Evolutionary conservation across 371 early-diverging fungal species (phyloP), one percentile per base, ranked within the genome.

Genomic region (Syncephalastrum sp.): DNA sequence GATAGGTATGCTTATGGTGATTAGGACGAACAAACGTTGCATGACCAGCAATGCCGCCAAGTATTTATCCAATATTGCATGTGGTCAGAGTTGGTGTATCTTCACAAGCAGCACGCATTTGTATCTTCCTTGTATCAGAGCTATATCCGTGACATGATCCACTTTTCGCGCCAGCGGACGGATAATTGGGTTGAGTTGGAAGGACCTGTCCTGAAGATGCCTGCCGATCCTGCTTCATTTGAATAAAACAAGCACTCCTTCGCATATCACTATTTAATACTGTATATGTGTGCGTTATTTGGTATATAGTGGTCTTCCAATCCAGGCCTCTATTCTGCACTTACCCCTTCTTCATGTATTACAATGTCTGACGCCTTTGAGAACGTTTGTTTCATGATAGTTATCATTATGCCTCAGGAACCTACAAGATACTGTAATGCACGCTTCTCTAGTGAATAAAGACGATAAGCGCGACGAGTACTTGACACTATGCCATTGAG

Each of bases 1-100:
- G 73, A 29, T 7, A 19, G 1, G 19, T 61, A 49, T 17, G 17
- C 27, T 13, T 27, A 33, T 12, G 17, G 8, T 50, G 75, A 91
- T 89, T 84, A 97, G 95, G 91, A 96, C 91, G 71, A 98, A 80
- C 78, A 87, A 64, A 92, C 95, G 90, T 81, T 97, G 88, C 58
- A 93, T 88, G 67, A 59, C 41, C 74, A 77, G 50, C 54, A 68
- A 54, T 57, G 66, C 24, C 67, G 68, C 1, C 68, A 62, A 13
- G 52, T 70, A 15, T 76, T 72, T 55, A 74, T 72, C 27, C 64
- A 59, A 24, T 70, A 59, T 49, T 76, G 76, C 47, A 72, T 78
- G 65, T 72, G 67, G 67, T 68, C 71, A 19, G 77, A 78, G 45
- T 47, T 79, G 50, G 68, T 63, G 4, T 79, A 72, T 50, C 59